Evolutionary conservation across 1,284 basidiomycete species (phyloP), one percentile per base, ranked within the genome.

Genomic region (Boletus calvinii): DNA sequence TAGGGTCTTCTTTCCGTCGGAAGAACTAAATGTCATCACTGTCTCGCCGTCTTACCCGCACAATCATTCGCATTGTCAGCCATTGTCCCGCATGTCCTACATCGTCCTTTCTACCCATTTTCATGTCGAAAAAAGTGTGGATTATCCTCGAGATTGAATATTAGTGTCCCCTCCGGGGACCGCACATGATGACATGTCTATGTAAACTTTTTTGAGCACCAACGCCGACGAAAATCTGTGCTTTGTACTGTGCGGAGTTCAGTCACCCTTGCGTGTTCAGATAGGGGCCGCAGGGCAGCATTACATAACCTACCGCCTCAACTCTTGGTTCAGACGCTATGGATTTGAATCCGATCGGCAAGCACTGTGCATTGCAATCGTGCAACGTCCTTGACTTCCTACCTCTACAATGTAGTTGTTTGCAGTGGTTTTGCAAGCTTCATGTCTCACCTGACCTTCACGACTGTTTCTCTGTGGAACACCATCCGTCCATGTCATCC

Each of bases 1-100:
- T 64, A 93, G 90, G 90, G 54, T 91, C 84, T 71, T 91, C 90
- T 55, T 92, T 88, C 84, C 87, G 90, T 74, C 84, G 83, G 78
- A 92, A 92, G 79, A 89, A 87, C 78, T 92, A 78, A 78, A 67
- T 59, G 46, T 66, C 29, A 38, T 18, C 39, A 43, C 38, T 24
- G 15, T 41, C 32, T 46, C 43, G 20, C 38, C 26, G 37, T 51
- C 35, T 36, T 39, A 44, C 18, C 4, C 13, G 7, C 24, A 26
- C 37, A 17, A 24, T 26, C 41, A 20, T 29, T 37, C 26, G 45
- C 58, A 55, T 55, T 45, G n/a, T 26, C 39, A 40, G 34, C 36
- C 49, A 38, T 31, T n/a, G 30, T 36, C 41, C 13, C 37, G 38
- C 34, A 18, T 22, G n/a, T 35, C 18, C 31, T 20, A 20, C 40